Evolutionary conservation across 495 filamentous ascomycete genomes (phyloP), one percentile per base, ranked within the genome.

Genomic region (Filosporella fistucella): DNA sequence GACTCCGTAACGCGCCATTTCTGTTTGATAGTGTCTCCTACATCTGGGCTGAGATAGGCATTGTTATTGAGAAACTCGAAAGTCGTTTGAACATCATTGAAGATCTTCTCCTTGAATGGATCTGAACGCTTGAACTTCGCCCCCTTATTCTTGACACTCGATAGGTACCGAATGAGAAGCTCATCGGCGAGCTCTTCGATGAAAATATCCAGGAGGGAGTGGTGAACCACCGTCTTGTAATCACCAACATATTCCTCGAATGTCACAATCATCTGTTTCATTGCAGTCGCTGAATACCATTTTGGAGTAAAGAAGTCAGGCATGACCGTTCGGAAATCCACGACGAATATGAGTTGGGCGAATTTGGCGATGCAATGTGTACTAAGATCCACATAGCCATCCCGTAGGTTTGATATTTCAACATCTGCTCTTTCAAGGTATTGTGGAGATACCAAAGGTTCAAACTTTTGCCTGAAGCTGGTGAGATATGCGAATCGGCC

Each of bases 161-260:
- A 77, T n/a, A 99, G 82, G 61, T 99, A 99, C 24, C 79, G 75
- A 16, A 90, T 78, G 1, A 96, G 81, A 23, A 96, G 80, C 61
- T 90, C 86, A 62, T 96, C 90, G 22, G 89, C 81, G 24, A 99
- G 72, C 65, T 96, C 91, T 63, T 96, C 89, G 60, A 93, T 78
- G 57, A 82, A 80, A 57, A 97, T 90, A 60, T 96, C 91, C 42
- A 86, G 77, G 2, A 99, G 78, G 11, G 84, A 86, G 44, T 85
- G 80, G 64, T 95, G 88, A 14, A 97, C 74, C 17, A 91, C 86
- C 25, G 73, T 70, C 26, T 74, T 67, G 71, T 95, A 94, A 63
- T 97, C 93, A 60, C 72, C 65, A 46, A 96, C 78, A 66, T 99
- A 99, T 63, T 96, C 91, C 50, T 94, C 86, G 56, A 97, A 89